A percentile compares a stretch with the other conserved stretches of the same genome.
Evolutionary conservation across 768 basidiomycete genomes (phyloP).

Genomic region (Mrakia gelida): DNA sequence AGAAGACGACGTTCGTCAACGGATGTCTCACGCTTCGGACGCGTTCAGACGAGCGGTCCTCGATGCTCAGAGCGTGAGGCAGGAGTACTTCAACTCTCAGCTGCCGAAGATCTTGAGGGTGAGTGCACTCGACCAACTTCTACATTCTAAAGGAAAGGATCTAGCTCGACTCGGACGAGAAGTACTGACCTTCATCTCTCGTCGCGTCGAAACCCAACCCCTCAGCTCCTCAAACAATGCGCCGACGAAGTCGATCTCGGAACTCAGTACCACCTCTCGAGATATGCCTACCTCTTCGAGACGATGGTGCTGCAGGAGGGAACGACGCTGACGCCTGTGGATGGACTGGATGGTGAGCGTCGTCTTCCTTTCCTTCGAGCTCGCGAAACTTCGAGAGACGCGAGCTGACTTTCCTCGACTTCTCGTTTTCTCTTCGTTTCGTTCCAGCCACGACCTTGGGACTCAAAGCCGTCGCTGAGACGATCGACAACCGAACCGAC

Average conservation of each 20-base stretch:
- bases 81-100: slow-evolving; percentile 98
- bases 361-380: background rate
- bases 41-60: slow-evolving; percentile 82
- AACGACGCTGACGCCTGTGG: slow-evolving; percentile 66
- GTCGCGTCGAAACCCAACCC: background rate
- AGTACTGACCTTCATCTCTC: background rate
- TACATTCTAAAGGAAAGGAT: no score
- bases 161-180: background rate
- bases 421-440: no score
- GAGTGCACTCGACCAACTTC: no score
- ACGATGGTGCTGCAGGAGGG: slow-evolving; percentile 85
- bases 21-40: slow-evolving; percentile 82
- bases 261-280: slow-evolving; percentile 92
- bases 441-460: slow-evolving; percentile 53
- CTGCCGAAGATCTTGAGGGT: slow-evolving; percentile 88
- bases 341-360: slow-evolving; percentile 42
- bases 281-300: slow-evolving; percentile 93
- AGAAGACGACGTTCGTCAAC: slow-evolving; percentile 84
- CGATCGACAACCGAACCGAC: slow-evolving; percentile 89
- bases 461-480: slow-evolving; percentile 78
- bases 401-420: no score
- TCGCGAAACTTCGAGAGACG: no score
- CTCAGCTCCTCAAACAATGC: slow-evolving; percentile 83
- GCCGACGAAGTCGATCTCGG: slow-evolving; percentile 94
- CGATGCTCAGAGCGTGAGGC: slow-evolving; percentile 82